phyloP scores from a whole-genome alignment of 73 alveolate species.

The Paraurostyla sp. region DNA sequence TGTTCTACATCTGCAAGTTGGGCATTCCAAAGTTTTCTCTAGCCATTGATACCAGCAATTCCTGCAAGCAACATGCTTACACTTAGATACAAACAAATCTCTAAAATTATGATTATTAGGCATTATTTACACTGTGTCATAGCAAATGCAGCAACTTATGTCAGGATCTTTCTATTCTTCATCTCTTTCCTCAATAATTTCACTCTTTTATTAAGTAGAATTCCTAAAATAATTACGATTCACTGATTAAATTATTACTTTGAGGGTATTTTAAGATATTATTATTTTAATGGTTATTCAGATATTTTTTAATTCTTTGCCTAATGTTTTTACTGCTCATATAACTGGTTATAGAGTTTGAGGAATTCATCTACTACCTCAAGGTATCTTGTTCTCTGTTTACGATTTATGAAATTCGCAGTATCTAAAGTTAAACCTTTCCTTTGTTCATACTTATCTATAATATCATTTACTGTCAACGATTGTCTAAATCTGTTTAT shows the following conservation, averaged over 20 bases:
- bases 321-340: neutral
- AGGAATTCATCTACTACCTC: neutral
- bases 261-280: neutral
- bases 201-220: neutral
- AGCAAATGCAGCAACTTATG: constrained; percentile 53
- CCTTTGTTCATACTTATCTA: neutral
- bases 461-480: neutral
- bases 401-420: neutral
- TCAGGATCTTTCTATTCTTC: neutral
- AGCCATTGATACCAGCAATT: constrained; percentile 63
- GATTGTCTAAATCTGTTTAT: too few species aligned
- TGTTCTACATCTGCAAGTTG: constrained; percentile 63
- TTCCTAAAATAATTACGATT: neutral
- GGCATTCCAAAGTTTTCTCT: constrained; percentile 55
- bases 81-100: constrained; percentile 44
- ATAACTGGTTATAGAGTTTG: neutral
- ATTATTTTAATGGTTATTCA: neutral
- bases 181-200: neutral
- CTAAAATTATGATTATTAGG: neutral
- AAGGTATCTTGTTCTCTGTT: neutral
- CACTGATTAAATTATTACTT: neutral
- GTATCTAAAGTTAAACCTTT: neutral
- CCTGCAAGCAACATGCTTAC: constrained; percentile 61
- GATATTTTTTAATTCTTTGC: neutral
- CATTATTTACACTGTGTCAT: constrained; percentile 19